phyloP scores from a whole-genome alignment of 148 eudicot species.

The Vaccinium darrowii region DNA sequence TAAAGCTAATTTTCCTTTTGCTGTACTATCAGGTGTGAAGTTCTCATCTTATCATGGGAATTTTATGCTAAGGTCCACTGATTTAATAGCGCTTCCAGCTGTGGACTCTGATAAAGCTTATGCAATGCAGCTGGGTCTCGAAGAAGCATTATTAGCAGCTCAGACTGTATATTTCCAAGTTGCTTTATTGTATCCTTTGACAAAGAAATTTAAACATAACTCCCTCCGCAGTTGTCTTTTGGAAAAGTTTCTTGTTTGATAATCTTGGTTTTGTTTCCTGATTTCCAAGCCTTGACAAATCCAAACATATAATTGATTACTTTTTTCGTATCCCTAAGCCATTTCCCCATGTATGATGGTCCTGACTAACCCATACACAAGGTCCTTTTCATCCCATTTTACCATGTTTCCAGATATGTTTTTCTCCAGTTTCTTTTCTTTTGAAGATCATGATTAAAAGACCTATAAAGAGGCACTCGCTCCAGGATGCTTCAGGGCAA shows the following conservation, averaged over 20 bases:
- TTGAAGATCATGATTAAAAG: not conserved
- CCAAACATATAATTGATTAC: not conserved
- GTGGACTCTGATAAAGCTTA: constrained; percentile 98
- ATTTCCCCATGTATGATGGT: not conserved
- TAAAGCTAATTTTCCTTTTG: constrained; percentile 15
- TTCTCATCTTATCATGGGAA: constrained; percentile 94
- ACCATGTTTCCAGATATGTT: not conserved
- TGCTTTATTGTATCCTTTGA: constrained; percentile 92
- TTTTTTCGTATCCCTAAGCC: not conserved
- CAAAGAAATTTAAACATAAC: not conserved
- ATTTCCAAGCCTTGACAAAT: not conserved
- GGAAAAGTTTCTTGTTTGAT: not conserved
- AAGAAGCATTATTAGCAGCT: constrained; percentile 76
- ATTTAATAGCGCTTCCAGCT: constrained; percentile 95
- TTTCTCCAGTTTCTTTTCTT: not conserved
- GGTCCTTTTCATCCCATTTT: not conserved
- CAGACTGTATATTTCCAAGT: constrained; percentile 91
- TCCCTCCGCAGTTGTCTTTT: not conserved
- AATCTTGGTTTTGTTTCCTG: not conserved
- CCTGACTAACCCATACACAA: not conserved
- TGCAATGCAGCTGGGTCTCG: constrained; percentile 83
- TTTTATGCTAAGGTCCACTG: constrained; percentile 97
- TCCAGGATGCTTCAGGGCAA: constrained; percentile 11
- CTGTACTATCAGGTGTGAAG: constrained; percentile 60
- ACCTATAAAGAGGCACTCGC: not conserved